phyloP scores from a whole-genome alignment of 805 yeast genomes.

The Wickerhamiella siamensis region DNA sequence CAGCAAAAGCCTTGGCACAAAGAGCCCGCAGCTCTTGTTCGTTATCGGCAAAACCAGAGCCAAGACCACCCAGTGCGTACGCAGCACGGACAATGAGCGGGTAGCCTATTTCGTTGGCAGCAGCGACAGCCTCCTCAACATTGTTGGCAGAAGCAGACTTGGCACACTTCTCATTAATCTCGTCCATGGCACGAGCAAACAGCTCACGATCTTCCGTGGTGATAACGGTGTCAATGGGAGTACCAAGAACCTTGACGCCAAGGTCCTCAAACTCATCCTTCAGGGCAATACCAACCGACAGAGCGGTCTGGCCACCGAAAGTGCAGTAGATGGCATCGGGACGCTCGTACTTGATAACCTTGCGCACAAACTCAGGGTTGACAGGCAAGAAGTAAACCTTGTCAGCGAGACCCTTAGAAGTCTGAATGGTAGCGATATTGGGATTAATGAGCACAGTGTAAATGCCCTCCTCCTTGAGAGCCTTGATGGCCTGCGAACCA shows the following conservation, averaged over 20 bases:
- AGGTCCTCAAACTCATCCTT: slow-evolving; percentile 87
- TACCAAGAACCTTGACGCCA: slow-evolving; percentile 93
- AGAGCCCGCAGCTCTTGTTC: slow-evolving; percentile 67
- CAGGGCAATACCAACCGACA: slow-evolving; percentile 86
- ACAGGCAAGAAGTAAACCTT: slow-evolving; percentile 98
- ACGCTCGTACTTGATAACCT: slow-evolving; percentile 84
- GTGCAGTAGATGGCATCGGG: slow-evolving; percentile 97
- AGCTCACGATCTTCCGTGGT: slow-evolving; percentile 97
- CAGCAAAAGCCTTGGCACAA: slow-evolving; percentile 84
- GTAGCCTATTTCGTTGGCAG: slow-evolving; percentile 77
- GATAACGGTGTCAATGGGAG: slow-evolving; percentile 87
- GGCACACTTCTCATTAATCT: slow-evolving; percentile 92
- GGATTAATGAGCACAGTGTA: slow-evolving; percentile 94
- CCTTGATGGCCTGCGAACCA: slow-evolving; percentile 98
- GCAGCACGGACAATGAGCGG: slow-evolving; percentile 98
- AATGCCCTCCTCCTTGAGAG: slow-evolving; percentile 93
- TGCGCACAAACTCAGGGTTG: slow-evolving; percentile 88
- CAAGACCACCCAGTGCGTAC: slow-evolving; percentile 92
- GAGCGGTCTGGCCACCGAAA: slow-evolving; percentile 97
- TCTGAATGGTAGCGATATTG: slow-evolving; percentile 95
- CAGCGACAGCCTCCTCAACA: slow-evolving; percentile 68
- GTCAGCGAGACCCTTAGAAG: slow-evolving; percentile 95
- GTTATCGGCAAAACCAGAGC: slow-evolving; percentile 93
- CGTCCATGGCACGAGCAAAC: slow-evolving; percentile 87
- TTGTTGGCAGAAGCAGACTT: slow-evolving; percentile 72